Evolutionary conservation across 2,329 filamentous ascomycete genomes (phyloP).

Genomic region (Epichloe bromicola): DNA sequence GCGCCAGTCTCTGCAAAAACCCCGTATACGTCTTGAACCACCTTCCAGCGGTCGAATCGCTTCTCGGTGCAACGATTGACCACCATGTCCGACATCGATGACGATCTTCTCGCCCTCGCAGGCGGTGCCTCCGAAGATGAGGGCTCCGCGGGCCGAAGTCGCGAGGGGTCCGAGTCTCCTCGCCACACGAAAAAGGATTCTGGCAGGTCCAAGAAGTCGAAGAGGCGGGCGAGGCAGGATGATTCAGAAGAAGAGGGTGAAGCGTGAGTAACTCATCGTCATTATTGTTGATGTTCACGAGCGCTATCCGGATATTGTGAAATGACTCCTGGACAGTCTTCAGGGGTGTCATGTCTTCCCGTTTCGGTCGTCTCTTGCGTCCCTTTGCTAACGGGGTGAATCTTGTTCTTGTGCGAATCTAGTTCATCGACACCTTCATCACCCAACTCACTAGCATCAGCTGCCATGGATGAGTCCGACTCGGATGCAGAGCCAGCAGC

Average conservation of each 20-base stretch:
- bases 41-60: not conserved
- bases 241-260: conserved; percentile 52
- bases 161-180: conserved; percentile 42
- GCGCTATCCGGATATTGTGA: not conserved
- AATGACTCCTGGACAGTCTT: not conserved
- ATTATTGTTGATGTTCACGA: not conserved
- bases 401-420: conserved; percentile 1
- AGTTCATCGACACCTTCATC: conserved; percentile 61
- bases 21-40: not conserved
- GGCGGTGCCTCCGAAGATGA: conserved; percentile 60
- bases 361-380: not conserved
- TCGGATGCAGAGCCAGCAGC: conserved; percentile 38
- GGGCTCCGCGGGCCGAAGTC: conserved; percentile 38
- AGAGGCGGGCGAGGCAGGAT: conserved; percentile 29
- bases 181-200: conserved; percentile 22
- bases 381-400: conserved; percentile 4
- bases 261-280: conserved; percentile 21
- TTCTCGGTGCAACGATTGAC: not conserved
- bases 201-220: conserved; percentile 31
- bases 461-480: conserved; percentile 80
- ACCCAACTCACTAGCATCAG: conserved; percentile 64
- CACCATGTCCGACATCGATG: conserved; percentile 79
- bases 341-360: not conserved
- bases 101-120: conserved; percentile 84
- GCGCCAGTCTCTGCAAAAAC: not conserved